Conservation (phyloP, 1,284 basidiomycete species). For the Mixia osmundae region DNA sequence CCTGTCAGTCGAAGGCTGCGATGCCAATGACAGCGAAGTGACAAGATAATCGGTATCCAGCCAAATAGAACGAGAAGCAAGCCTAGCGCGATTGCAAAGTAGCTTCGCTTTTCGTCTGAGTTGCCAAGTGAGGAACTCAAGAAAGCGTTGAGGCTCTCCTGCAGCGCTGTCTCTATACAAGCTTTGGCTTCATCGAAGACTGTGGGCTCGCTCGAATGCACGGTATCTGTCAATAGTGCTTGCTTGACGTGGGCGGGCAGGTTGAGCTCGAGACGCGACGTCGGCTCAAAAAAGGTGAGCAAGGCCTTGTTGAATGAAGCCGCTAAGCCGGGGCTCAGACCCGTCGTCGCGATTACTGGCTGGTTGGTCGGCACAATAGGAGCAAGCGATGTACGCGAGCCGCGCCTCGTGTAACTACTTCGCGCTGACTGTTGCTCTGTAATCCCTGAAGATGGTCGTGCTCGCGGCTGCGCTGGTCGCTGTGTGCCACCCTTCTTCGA, state of each 20-base stretch:
- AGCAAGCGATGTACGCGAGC: too few species aligned
- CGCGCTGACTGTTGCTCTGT: too few species aligned
- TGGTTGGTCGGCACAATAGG: too few species aligned
- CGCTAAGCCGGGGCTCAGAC: not conserved
- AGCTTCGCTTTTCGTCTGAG: not conserved
- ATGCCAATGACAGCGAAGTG: conserved; percentile 1
- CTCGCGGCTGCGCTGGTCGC: too few species aligned
- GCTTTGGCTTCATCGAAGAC: conserved; percentile 1
- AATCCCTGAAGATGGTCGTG: too few species aligned
- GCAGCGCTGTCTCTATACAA: not conserved
- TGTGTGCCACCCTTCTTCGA: too few species aligned
- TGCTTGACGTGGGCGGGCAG: not conserved
- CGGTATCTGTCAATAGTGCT: not conserved
- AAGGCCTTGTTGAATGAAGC: conserved; percentile 1
- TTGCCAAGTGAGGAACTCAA: not conserved
- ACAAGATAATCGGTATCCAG: not conserved
- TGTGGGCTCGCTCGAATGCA: not conserved
- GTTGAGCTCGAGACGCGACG: conserved; percentile 1
- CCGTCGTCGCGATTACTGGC: not conserved
- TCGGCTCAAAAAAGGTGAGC: not conserved
- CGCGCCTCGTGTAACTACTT: too few species aligned
- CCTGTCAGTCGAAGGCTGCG: not conserved
- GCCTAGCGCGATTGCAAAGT: not conserved
- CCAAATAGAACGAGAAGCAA: not conserved
- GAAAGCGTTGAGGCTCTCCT: not conserved